Evolutionary conservation across 257 asterid genomes (phyloP).

Genomic region (Ocimum tenuiflorum): DNA sequence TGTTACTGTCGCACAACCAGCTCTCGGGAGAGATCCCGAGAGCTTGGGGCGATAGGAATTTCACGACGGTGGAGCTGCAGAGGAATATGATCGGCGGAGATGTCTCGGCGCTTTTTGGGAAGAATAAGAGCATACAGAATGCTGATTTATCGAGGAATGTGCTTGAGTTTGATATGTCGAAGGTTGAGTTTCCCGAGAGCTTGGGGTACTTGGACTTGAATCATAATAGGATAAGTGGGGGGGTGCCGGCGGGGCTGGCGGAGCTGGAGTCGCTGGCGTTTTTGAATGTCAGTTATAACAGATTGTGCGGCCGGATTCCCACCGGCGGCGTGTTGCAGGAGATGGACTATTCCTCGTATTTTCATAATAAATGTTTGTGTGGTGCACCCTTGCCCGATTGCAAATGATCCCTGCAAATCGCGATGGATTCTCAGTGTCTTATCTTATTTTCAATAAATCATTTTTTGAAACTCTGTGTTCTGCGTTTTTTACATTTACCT

Average conservation of each 20-base stretch:
- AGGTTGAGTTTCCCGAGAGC: slow-evolving; percentile 35
- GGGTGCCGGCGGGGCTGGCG: slow-evolving; percentile 37
- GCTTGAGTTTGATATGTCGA: slow-evolving; percentile 47
- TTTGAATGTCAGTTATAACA: slow-evolving; percentile 51
- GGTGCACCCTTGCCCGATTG: slow-evolving; percentile 32
- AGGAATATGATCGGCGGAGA: slow-evolving; percentile 58
- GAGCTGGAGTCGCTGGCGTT: neutral
- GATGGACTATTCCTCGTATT: slow-evolving; percentile 23
- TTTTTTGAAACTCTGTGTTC: too few relatives aligned
- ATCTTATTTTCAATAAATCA: neutral
- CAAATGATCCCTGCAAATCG: slow-evolving; percentile 9
- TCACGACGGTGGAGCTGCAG: slow-evolving; percentile 32
- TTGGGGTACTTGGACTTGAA: slow-evolving; percentile 41
- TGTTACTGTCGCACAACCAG: slow-evolving; percentile 44
- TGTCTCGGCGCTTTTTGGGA: slow-evolving; percentile 44
- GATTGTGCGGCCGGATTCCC: slow-evolving; percentile 47
- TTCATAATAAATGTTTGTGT: slow-evolving; percentile 45
- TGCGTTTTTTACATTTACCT: too few relatives aligned
- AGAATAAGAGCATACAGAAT: slow-evolving; percentile 33
- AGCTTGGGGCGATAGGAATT: slow-evolving; percentile 25
- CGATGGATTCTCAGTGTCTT: neutral
- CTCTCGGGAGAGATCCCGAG: slow-evolving; percentile 47
- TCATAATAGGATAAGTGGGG: slow-evolving; percentile 47
- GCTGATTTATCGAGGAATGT: slow-evolving; percentile 44
- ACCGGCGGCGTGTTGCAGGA: slow-evolving; percentile 31